Base-by-base conservation (phyloP, 2,329 filamentous ascomycete genomes). In the Diaporthe capsici region DNA sequence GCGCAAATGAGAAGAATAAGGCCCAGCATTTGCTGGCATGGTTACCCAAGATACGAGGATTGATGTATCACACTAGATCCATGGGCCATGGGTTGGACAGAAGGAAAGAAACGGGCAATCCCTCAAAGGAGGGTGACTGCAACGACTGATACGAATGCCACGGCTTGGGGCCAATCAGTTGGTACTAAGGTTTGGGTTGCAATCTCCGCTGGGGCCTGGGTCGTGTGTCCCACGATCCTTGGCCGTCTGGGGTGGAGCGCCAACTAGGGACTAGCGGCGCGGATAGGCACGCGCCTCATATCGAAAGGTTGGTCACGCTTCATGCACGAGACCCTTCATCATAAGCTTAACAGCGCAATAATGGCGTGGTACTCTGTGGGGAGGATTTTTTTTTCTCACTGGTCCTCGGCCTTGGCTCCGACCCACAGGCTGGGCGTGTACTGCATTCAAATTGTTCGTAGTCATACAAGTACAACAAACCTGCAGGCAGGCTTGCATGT, bases 161-260 rank as follows among this genome's bases (percentile, higher is more conserved):
- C 13, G 65, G 47, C 65, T 53, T 53, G 65, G 65, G 65, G 31
- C 47, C 65, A 53, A 68, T 28, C 47, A 53, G 34, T 25, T 34
- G 65, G 47, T 68, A 68, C 65, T 13, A 68, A 68, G 65, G 47
- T 53, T 53, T 68, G 65, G 65, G 65, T 68, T 68, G 65, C 65
- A 68, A 68, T 68, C 65, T 68, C 65, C 65, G 65, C 65, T 68
- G 65, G 65, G 65, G 65, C 65, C 65, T 68, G 65, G 65, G 65
- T 68, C 31, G 28, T 68, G 65, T 68, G 65, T 68, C 65, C 65
- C 65, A 68, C 65, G 65, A 68, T 68, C 65, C 65, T 53, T 53
- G 65, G 65, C 63, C 63, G 28, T 3, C 63, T 17, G 22, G 63
- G 63, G 63, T 51, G 31, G 15, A 37, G 22, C 6, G 2, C 63